Evolutionary conservation across 441 rosid species (phyloP), one percentile per base, ranked within the genome.

Genomic region (Bruguiera hainesii): DNA sequence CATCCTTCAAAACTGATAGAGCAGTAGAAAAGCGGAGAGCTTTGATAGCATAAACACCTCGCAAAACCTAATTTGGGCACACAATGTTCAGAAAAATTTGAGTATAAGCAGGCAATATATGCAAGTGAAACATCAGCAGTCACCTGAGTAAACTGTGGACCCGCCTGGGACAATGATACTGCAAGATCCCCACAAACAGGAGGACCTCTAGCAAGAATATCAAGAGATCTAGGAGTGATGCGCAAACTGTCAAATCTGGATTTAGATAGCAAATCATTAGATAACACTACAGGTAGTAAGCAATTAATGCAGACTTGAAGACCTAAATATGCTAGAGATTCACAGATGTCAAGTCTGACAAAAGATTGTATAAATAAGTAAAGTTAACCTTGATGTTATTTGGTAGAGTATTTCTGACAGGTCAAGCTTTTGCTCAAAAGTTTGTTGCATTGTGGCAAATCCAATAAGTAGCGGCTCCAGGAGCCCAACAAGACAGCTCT

Each of bases 61-160:
- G 94, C 74, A 90, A 78, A 29, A 90, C 97, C 99, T 93, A 80
- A 39, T 67, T 57, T 75, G 63, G 61, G 60, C 73, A 69, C 19
- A 18, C 49, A 74, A 68, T 62, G 48, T 65, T 79, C 73, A 82
- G 75, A 42, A 79, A 79, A 75, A 42, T 26, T 61, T 13, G 58
- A 67, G 49, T 21, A 65, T 58, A 63, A 35, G 48, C 56, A 70
- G 20, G 57, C 52, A 37, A 69, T 73, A 67, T 11, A 49, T 20
- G 67, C 55, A 57, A 70, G 60, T 49, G 76, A 64, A 8, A 66
- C 35, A 66, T 35, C 53, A 66, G 57, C 64, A 68, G 80, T 77
- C 65, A 93, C 99, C 93, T 96, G 98, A 75, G 96, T 90, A 85
- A 95, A 95, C 75, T 92, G 98, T 50, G 98, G 99, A 67, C 99